Evolutionary conservation across 2,329 filamentous ascomycete genomes (phyloP).

Genomic region (Cladophialophora chaetospira): DNA sequence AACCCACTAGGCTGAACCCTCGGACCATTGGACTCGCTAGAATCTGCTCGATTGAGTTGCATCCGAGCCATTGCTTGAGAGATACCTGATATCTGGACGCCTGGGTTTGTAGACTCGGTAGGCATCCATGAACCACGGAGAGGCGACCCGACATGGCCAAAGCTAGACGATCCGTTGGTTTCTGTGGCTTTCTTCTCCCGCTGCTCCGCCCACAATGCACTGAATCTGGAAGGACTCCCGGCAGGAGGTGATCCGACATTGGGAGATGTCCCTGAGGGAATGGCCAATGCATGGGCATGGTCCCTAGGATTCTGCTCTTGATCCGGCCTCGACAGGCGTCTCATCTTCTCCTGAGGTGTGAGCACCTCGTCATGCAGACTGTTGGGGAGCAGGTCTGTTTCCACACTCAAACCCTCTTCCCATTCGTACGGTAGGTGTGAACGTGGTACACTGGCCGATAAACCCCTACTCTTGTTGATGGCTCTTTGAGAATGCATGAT

Average conservation of each 20-base stretch:
- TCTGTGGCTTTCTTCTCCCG: constrained; percentile 56
- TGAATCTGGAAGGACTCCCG: constrained; percentile 63
- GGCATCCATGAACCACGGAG: constrained; percentile 60
- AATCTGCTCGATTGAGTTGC: constrained; percentile 46
- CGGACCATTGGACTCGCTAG: constrained; percentile 31
- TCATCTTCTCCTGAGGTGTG: constrained; percentile 62
- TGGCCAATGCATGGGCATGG: constrained; percentile 54
- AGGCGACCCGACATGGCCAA: constrained; percentile 66
- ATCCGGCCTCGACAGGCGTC: constrained; percentile 61
- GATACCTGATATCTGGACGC: constrained; percentile 31
- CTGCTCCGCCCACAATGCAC: constrained; percentile 58
- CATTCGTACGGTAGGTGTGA: constrained; percentile 56
- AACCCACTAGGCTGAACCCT: constrained; percentile 38
- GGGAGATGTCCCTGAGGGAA: constrained; percentile 50
- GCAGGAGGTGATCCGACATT: constrained; percentile 59
- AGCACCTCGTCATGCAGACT: constrained; percentile 65
- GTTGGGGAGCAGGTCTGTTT: constrained; percentile 84
- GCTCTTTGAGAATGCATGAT: constrained; percentile 67
- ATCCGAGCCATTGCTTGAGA: constrained; percentile 34
- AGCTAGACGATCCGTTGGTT: constrained; percentile 47
- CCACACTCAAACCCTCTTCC: constrained; percentile 71
- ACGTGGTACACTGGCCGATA: constrained; percentile 63
- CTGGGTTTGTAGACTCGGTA: constrained; percentile 21
- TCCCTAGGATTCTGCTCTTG: constrained; percentile 51
- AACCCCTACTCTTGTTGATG: constrained; percentile 48